phyloP scores from a whole-genome alignment of 352 stramenopile genomes.

The Blastocystis sp. region DNA sequence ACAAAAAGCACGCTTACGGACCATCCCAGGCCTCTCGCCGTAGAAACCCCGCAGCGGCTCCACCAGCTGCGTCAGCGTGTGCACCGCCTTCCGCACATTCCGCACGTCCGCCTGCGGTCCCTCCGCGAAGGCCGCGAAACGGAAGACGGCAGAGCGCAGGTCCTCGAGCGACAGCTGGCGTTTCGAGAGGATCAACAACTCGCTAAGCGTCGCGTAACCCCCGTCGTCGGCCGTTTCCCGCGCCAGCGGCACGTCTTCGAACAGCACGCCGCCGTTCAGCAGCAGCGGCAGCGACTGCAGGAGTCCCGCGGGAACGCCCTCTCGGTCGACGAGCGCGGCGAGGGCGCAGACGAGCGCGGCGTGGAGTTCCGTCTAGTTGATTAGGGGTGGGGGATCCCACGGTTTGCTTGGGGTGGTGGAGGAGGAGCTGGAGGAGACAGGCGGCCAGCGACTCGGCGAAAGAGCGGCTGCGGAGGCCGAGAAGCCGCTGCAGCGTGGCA shows the following conservation, averaged over 20 bases:
- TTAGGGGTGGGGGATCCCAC: not conserved
- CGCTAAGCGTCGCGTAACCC: not conserved
- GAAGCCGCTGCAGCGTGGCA: not conserved
- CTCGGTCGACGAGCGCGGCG: not conserved
- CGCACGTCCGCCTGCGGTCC: not conserved
- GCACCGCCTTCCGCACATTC: not conserved
- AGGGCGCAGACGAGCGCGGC: not conserved
- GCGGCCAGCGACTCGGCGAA: not conserved
- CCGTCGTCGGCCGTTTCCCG: not conserved
- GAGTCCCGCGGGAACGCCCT: not conserved
- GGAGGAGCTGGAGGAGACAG: not conserved
- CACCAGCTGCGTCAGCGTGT: not conserved
- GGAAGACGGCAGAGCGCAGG: not conserved
- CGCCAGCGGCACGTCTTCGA: not conserved
- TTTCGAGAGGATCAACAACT: not conserved
- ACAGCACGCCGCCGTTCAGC: slow-evolving; percentile 24
- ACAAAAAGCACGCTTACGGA: not conserved
- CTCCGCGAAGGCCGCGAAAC: slow-evolving; percentile 11
- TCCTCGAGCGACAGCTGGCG: not conserved
- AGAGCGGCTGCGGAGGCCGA: not conserved
- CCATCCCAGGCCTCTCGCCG: not conserved
- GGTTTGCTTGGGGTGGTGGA: slow-evolving; percentile 6
- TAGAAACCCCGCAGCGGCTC: not conserved
- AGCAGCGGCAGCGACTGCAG: not conserved
- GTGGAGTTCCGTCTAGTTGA: not conserved